Evolutionary conservation across 495 filamentous ascomycete genomes (phyloP).

Genomic region (Tetracladium setigerum): DNA sequence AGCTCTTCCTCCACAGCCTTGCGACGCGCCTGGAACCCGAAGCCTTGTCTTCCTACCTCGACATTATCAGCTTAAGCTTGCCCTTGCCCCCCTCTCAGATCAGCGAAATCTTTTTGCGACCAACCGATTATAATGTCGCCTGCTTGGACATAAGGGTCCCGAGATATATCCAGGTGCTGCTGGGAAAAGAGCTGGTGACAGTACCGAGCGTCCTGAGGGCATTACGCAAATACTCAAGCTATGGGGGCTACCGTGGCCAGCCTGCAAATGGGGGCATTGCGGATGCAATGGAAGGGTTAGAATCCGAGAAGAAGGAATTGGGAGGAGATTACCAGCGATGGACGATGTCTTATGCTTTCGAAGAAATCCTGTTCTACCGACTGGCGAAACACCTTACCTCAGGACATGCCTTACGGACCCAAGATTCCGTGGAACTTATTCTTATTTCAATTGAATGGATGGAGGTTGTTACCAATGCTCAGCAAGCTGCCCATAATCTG

Average conservation of each 20-base stretch:
- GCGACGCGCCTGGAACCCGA: slow-evolving; percentile 36
- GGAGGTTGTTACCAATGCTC: slow-evolving; percentile 22
- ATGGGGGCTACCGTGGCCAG: slow-evolving; percentile 25
- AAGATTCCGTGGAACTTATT: slow-evolving; percentile 25
- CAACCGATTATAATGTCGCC: slow-evolving; percentile 36
- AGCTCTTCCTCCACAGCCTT: slow-evolving; percentile 38
- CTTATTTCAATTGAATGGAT: slow-evolving; percentile 29
- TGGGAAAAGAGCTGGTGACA: slow-evolving; percentile 41
- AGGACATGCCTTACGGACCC: slow-evolving; percentile 23
- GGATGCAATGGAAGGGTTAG: slow-evolving; percentile 7
- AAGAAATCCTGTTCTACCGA: slow-evolving; percentile 45
- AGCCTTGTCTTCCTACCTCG: slow-evolving; percentile 34
- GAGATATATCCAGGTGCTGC: slow-evolving; percentile 55
- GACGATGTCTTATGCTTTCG: slow-evolving; percentile 38
- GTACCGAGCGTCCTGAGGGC: slow-evolving; percentile 48
- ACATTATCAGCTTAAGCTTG: slow-evolving; percentile 31
- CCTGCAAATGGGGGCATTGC: slow-evolving; percentile 3
- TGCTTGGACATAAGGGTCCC: slow-evolving; percentile 57
- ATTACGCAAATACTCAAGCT: slow-evolving; percentile 52
- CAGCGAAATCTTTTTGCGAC: slow-evolving; percentile 52
- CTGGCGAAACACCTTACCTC: slow-evolving; percentile 37
- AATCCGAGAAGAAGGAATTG: slow-evolving; percentile 11
- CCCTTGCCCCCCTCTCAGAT: slow-evolving; percentile 39
- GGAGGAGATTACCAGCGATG: slow-evolving; percentile 25
- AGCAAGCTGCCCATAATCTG: slow-evolving; percentile 22